A percentile compares a stretch with the other conserved stretches of the same genome.
phyloP scores from a whole-genome alignment of 108 stramenopile species.

The Skeletonema marinoi region DNA sequence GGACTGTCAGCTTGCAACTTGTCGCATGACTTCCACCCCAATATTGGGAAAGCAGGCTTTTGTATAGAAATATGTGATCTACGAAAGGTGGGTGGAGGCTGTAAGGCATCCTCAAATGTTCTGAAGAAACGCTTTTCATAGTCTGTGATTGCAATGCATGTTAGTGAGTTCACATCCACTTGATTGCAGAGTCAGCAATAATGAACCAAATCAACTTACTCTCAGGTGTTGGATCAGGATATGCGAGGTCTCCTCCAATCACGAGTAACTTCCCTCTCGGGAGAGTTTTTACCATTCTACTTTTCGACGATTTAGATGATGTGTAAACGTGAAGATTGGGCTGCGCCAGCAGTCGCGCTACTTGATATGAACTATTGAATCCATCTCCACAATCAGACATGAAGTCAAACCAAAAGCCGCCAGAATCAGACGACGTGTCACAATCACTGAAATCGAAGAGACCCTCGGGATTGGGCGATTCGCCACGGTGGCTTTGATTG shows the following conservation, averaged over 20 bases:
- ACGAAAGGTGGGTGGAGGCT: slow-evolving; percentile 54
- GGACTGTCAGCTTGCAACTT: too few species aligned
- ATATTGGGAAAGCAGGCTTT: slow-evolving; percentile 55
- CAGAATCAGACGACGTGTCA: neutral
- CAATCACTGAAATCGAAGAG: slow-evolving; percentile 45
- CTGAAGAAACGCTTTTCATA: slow-evolving; percentile 65
- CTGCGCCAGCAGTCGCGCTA: slow-evolving; percentile 60
- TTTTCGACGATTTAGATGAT: slow-evolving; percentile 7
- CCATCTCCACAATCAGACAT: slow-evolving; percentile 70
- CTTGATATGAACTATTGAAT: slow-evolving; percentile 65
- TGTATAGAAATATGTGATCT: slow-evolving; percentile 55
- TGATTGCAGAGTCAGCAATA: neutral
- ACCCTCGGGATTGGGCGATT: slow-evolving; percentile 11
- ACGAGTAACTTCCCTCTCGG: slow-evolving; percentile 61
- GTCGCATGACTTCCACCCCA: too few species aligned
- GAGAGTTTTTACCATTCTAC: slow-evolving; percentile 18
- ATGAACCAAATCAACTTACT: neutral
- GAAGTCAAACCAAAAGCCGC: slow-evolving; percentile 67
- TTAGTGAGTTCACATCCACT: neutral
- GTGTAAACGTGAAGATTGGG: slow-evolving; percentile 45
- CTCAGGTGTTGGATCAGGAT: slow-evolving; percentile 55
- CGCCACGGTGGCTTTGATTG: neutral
- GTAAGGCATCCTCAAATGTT: slow-evolving; percentile 69
- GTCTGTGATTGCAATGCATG: neutral
- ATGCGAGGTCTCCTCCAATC: slow-evolving; percentile 70